Evolutionary conservation across 2,329 filamentous ascomycete species (phyloP), one percentile per base, ranked within the genome.

Genomic region (Aspergillus sp.): DNA sequence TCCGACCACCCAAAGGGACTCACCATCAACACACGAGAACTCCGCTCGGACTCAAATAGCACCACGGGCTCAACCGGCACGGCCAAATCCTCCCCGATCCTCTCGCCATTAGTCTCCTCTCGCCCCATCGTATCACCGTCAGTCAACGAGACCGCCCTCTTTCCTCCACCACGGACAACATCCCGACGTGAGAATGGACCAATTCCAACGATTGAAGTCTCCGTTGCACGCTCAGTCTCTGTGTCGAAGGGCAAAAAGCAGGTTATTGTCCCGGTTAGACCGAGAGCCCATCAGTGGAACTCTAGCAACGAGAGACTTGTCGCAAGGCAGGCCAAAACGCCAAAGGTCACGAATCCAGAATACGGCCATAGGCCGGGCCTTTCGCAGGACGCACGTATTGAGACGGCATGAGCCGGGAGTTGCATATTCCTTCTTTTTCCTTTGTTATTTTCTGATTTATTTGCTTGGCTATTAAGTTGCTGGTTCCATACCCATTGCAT

Each of bases 201-300:
- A 54, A 54, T 60, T 37, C 61, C 59, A 1, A 58, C 59, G 5
- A 64, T 75, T 37, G 71, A 76, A 57, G 66, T 77, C 33, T 76
- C 75, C 3, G 67, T 72, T 37, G 75, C 75, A 3, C 66, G 74
- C 27, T 76, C 75, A 5, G 62, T 78, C 8, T 76, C 74, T 8
- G 68, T 77, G 0, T 70, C 70, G 1, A 66, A 64, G 33, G 69
- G 68, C 8, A 73, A 66, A 30, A 70, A 66, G 41, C 73, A 76
- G 53, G 59, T 74, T n/a, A 61, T 77, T 6, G 71, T 77, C 6
- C 74, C 75, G 0, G 67, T 76, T 12, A 62, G 67, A 12, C 52
- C 66, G 2, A 63, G 66, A 9, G 47, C 61, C 4, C 67, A 67
- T 45, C 66, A 66, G 15, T 51, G 68, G 20, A 63, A 59, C 41